phyloP scores from a whole-genome alignment of 2,329 filamentous ascomycete genomes.

The Cladosporium sp. region DNA sequence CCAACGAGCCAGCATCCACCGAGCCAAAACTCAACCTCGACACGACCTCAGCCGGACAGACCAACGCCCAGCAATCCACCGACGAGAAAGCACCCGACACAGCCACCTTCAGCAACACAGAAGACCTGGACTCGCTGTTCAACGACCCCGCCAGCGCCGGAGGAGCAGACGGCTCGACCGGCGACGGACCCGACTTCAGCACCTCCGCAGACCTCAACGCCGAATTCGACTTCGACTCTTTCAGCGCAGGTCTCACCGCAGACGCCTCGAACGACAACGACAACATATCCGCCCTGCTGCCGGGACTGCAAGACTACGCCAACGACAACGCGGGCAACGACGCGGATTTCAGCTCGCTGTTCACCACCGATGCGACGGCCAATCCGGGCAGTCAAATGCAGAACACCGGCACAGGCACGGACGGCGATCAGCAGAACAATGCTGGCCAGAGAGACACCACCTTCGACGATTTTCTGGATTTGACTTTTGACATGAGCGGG shows the following conservation, averaged over 20 bases:
- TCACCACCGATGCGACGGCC: conserved; percentile 15
- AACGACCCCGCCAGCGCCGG: conserved; percentile 24
- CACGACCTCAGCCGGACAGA: conserved; percentile 3
- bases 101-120: conserved; percentile 22
- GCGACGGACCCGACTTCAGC: conserved; percentile 12
- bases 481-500: conserved; percentile 28
- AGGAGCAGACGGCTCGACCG: conserved; percentile 7
- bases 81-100: conserved; percentile 26
- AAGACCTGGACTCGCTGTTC: conserved; percentile 35
- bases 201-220: conserved; percentile 14
- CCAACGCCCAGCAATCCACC: conserved; percentile 13
- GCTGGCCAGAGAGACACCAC: conserved; percentile 22
- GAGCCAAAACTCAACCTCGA: conserved; percentile 9
- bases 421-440: conserved; percentile 13
- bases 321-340: conserved; percentile 24
- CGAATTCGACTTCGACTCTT: conserved; percentile 34
- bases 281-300: conserved; percentile 34
- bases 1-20: neutral
- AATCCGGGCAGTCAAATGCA: neutral
- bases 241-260: conserved; percentile 20
- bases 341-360: conserved; percentile 25
- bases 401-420: conserved; percentile 10
- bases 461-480: conserved; percentile 35
- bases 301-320: conserved; percentile 40
- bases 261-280: conserved; percentile 25